Evolutionary conservation across 2,329 filamentous ascomycete genomes (phyloP).

Genomic region (Penicillium crustosum): DNA sequence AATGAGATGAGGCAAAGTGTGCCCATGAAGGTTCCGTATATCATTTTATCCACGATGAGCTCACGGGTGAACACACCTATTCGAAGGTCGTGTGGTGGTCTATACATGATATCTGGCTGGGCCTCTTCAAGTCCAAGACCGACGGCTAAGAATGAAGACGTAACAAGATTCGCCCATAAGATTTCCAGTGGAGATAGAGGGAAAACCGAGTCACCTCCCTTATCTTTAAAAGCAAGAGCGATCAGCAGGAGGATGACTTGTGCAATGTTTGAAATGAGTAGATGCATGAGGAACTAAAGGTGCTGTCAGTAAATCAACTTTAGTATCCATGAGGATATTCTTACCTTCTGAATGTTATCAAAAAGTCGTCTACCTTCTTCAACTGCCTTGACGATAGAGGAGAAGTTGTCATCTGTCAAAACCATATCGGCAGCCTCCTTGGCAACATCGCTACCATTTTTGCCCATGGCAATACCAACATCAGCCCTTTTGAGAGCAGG

Average conservation of each 20-base stretch:
- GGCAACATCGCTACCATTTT: constrained; percentile 77
- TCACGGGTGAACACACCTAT: constrained; percentile 44
- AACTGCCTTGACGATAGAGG: constrained; percentile 78
- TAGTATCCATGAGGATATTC: background rate
- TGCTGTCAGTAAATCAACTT: constrained; percentile 31
- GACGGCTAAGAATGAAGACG: constrained; percentile 81
- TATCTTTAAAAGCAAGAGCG: constrained; percentile 77
- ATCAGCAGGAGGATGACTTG: constrained; percentile 79
- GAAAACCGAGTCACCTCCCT: constrained; percentile 70
- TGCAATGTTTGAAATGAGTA: constrained; percentile 77
- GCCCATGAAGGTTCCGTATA: constrained; percentile 49
- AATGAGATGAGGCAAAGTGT: constrained; percentile 45
- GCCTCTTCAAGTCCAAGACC: constrained; percentile 78
- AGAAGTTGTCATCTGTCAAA: constrained; percentile 78
- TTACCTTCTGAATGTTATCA: constrained; percentile 76
- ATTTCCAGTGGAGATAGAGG: constrained; percentile 82
- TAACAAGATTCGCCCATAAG: constrained; percentile 90
- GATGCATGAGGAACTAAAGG: constrained; percentile 66
- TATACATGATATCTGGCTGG: constrained; percentile 72
- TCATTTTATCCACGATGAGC: constrained; percentile 43
- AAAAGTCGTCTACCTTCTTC: constrained; percentile 82
- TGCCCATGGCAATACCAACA: constrained; percentile 87
- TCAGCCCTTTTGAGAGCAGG: constrained; percentile 78
- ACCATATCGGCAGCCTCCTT: constrained; percentile 69
- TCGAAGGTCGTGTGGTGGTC: constrained; percentile 67